A percentile compares a stretch with the other conserved stretches of the same genome.
Evolutionary conservation across 108 stramenopile species (phyloP).

Genomic region (Cyclotella choctawhatcheeana): DNA sequence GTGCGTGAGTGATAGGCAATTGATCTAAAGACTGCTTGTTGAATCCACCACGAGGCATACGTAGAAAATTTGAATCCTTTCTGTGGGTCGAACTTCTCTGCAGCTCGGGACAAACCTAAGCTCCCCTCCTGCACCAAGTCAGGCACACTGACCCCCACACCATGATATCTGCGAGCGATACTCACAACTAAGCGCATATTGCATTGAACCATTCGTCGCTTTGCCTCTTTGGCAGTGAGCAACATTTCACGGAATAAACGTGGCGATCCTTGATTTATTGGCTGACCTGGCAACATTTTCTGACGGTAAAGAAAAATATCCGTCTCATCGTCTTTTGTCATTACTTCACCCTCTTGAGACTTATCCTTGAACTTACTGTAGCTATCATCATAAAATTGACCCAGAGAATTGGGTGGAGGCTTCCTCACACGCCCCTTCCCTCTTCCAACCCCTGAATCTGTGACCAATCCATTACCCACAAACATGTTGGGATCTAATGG

Average conservation of each 20-base stretch:
- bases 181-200: constrained; percentile 95
- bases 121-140: constrained; percentile 93
- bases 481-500: constrained; percentile 80
- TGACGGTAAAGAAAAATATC: constrained; percentile 42
- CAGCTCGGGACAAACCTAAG: constrained; percentile 82
- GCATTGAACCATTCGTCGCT: constrained; percentile 89
- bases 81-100: constrained; percentile 89
- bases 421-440: constrained; percentile 81
- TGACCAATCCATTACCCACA: constrained; percentile 83
- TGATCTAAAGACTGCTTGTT: constrained; percentile 90
- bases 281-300: constrained; percentile 49
- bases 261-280: constrained; percentile 73
- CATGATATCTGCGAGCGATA: constrained; percentile 88
- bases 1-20: constrained; percentile 93
- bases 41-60: constrained; percentile 94
- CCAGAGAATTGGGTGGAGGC: constrained; percentile 60
- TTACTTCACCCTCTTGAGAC: background rate
- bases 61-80: constrained; percentile 93
- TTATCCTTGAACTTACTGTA: constrained; percentile 42
- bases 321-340: constrained; percentile 32
- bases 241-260: constrained; percentile 81
- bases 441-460: constrained; percentile 67
- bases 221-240: constrained; percentile 77
- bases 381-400: constrained; percentile 69
- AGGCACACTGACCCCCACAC: constrained; percentile 80